Percentiles rank a stretch among this genome's conserved stretches.
Evolutionary conservation across 352 stramenopile species (phyloP).

Genomic region (Globisporangium polare): DNA sequence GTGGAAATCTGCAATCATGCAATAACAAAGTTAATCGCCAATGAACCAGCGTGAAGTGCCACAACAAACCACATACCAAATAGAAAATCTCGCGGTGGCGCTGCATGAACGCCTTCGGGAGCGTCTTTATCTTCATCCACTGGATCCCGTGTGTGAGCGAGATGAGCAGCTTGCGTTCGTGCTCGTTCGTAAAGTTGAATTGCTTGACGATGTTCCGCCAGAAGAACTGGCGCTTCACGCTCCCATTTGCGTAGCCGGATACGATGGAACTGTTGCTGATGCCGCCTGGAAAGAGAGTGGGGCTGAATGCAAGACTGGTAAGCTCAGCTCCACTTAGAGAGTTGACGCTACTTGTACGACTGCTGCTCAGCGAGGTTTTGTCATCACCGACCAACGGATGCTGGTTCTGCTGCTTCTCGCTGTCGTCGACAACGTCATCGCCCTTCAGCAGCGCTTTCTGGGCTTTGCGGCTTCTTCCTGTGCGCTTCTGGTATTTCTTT

Average conservation of each 20-base stretch:
- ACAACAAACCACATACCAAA: constrained; percentile 25
- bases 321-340: constrained; percentile 7
- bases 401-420: neutral
- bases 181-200: constrained; percentile 72
- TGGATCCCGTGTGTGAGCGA: constrained; percentile 60
- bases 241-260: neutral
- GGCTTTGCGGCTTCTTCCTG: neutral
- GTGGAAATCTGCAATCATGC: constrained; percentile 34
- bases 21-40: neutral
- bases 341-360: constrained; percentile 12
- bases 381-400: neutral
- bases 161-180: constrained; percentile 55
- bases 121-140: constrained; percentile 53
- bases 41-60: neutral
- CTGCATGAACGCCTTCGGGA: constrained; percentile 51
- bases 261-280: neutral
- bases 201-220: constrained; percentile 79
- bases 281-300: neutral
- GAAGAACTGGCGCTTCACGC: constrained; percentile 48
- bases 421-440: neutral
- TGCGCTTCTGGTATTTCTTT: neutral
- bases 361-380: constrained; percentile 8
- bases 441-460: neutral
- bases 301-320: neutral
- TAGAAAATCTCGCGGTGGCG: constrained; percentile 81